Evolutionary conservation across 495 filamentous ascomycete species (phyloP).

Genomic region (Ramalina intermedia): DNA sequence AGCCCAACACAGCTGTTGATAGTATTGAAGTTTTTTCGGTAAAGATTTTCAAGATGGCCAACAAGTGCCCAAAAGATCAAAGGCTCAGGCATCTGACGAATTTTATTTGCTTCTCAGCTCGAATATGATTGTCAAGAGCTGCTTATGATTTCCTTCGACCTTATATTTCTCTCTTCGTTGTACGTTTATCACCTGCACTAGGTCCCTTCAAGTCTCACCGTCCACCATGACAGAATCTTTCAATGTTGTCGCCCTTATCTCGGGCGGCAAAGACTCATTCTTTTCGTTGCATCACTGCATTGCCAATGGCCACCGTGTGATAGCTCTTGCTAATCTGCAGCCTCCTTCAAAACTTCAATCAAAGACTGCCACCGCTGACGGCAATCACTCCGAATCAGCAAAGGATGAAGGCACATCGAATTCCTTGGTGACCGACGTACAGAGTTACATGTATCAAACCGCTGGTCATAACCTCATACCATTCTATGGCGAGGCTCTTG

Average conservation of each 20-base stretch:
- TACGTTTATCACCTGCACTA: no score
- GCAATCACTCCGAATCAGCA: neutral
- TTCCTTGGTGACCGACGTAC: conserved; percentile 39
- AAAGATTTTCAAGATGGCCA: no score
- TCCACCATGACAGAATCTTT: conserved; percentile 26
- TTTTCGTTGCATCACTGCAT: conserved; percentile 84
- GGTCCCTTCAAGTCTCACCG: neutral
- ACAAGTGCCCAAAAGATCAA: no score
- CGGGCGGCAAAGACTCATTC: conserved; percentile 93
- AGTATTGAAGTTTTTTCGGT: no score
- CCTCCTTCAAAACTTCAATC: conserved; percentile 26
- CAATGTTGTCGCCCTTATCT: conserved; percentile 83
- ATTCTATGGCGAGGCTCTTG: conserved; percentile 63
- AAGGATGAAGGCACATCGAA: neutral
- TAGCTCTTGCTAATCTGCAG: conserved; percentile 81
- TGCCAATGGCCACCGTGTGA: conserved; percentile 67
- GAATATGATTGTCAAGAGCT: no score
- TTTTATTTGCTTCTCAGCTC: no score
- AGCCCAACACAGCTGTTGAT: no score
- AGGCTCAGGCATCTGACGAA: no score
- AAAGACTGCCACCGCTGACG: neutral
- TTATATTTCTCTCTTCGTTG: no score
- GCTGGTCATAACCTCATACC: conserved; percentile 81
- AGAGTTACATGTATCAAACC: conserved; percentile 99
- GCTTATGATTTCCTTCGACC: no score